phyloP scores from a whole-genome alignment of 1,284 basidiomycete species.

The Schizophyllum amplum region DNA sequence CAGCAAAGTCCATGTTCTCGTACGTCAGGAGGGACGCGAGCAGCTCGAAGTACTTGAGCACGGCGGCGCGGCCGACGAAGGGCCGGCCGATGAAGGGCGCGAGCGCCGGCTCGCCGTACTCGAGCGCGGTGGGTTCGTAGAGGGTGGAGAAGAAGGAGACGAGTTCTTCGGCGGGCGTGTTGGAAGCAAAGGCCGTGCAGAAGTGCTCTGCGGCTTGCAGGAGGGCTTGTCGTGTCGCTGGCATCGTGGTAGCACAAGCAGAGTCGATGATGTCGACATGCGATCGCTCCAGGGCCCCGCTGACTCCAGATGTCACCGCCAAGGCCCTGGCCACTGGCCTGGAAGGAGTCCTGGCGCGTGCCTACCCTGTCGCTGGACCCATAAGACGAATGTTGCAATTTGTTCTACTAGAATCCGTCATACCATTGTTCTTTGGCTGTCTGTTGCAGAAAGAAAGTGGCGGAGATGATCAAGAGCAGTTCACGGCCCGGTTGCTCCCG shows the following conservation, averaged over 20 bases:
- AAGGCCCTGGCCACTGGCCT: no score
- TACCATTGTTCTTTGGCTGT: no score
- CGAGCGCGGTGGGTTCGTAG: constrained; percentile 35
- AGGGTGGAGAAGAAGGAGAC: constrained; percentile 44
- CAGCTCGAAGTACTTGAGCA: constrained; percentile 41
- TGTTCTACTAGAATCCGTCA: no score
- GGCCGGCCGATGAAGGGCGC: constrained; percentile 51
- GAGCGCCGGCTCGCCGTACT: constrained; percentile 47
- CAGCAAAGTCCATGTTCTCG: constrained; percentile 31
- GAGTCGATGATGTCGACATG: not conserved
- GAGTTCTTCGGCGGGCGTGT: constrained; percentile 32
- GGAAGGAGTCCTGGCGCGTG: no score
- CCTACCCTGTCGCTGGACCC: no score
- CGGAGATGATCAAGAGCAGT: no score
- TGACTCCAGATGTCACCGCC: no score
- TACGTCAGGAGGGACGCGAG: constrained; percentile 37
- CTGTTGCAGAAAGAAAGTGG: no score
- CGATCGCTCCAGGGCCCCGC: no score
- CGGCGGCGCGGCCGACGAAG: constrained; percentile 36
- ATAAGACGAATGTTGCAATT: no score
- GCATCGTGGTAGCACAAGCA: constrained; percentile 8
- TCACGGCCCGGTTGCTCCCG: no score
- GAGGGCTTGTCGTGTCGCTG: constrained; percentile 24
- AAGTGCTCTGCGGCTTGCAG: constrained; percentile 37
- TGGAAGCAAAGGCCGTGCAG: constrained; percentile 43